Evolutionary conservation across 2,329 filamentous ascomycete genomes (phyloP).

Genomic region (Rhynchosporium agropyri): DNA sequence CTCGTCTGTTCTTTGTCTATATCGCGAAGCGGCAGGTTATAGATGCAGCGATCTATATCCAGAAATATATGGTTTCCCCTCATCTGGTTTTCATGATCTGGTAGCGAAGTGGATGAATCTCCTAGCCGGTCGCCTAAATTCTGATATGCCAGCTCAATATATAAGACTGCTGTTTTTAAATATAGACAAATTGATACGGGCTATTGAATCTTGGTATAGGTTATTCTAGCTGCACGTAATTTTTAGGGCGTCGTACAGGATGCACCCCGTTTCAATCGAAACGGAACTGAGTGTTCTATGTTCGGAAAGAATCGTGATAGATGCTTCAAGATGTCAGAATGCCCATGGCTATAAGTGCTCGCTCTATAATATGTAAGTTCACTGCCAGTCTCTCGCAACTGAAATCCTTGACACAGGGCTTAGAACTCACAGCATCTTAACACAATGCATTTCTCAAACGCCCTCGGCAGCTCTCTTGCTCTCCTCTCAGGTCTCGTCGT

Average conservation of each 20-base stretch:
- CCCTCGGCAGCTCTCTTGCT: neutral
- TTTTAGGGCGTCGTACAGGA: neutral
- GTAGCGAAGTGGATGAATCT: neutral
- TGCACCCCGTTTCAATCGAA: too few relatives aligned
- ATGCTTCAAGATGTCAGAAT: too few relatives aligned
- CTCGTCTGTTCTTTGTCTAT: neutral
- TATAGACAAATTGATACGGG: too few relatives aligned
- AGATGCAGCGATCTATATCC: neutral
- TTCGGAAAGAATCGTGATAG: too few relatives aligned
- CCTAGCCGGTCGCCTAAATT: slow-evolving; percentile 8
- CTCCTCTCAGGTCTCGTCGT: neutral
- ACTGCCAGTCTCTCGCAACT: neutral
- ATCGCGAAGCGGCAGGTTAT: neutral
- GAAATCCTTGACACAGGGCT: neutral
- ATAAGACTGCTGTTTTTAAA: neutral
- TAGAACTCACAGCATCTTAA: neutral
- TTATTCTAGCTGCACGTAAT: neutral
- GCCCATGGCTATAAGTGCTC: too few relatives aligned
- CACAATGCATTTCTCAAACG: neutral
- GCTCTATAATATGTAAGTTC: too few relatives aligned
- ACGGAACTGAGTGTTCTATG: too few relatives aligned
- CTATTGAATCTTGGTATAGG: neutral
- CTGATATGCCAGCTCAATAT: slow-evolving; percentile 1
- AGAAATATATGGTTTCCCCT: neutral
- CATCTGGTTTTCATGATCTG: neutral